phyloP scores from a whole-genome alignment of 441 rosid genomes.

The Metrosideros polymorpha region DNA sequence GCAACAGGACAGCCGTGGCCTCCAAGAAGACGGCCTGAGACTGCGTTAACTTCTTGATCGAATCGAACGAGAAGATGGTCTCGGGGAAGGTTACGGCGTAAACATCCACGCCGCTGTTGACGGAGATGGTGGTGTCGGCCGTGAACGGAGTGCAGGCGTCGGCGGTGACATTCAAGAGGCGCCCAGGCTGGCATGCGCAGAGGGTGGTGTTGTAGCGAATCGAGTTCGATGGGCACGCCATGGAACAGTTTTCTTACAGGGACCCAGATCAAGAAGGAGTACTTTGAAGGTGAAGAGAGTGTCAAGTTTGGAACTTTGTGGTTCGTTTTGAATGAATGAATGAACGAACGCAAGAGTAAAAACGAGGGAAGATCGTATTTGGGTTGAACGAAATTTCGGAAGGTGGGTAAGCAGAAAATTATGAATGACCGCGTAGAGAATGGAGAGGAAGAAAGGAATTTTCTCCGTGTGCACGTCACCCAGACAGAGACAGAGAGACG shows the following conservation, averaged over 20 bases:
- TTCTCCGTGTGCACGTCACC: background rate
- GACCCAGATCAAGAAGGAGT: background rate
- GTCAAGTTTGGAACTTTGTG: background rate
- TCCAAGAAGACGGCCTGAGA: conserved; percentile 95
- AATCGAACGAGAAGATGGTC: conserved; percentile 63
- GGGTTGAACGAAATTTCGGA: background rate
- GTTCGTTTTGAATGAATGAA: background rate
- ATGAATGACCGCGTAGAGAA: background rate
- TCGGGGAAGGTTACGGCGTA: conserved; percentile 41
- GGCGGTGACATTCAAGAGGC: background rate
- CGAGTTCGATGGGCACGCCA: conserved; percentile 53
- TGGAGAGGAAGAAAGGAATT: background rate
- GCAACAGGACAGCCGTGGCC: conserved; percentile 64
- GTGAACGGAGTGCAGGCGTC: conserved; percentile 3
- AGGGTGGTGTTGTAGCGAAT: conserved; percentile 4
- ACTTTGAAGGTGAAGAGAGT: background rate
- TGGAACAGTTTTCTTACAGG: background rate
- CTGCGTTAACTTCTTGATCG: conserved; percentile 70
- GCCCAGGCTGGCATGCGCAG: conserved; percentile 6
- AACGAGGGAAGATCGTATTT: background rate
- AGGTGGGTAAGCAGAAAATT: background rate
- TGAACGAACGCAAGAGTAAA: background rate
- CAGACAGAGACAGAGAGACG: background rate
- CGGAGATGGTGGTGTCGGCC: conserved; percentile 16
- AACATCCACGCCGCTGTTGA: conserved; percentile 43